Evolutionary conservation across 257 asterid genomes (phyloP).

Genomic region (Primulina tabacum): DNA sequence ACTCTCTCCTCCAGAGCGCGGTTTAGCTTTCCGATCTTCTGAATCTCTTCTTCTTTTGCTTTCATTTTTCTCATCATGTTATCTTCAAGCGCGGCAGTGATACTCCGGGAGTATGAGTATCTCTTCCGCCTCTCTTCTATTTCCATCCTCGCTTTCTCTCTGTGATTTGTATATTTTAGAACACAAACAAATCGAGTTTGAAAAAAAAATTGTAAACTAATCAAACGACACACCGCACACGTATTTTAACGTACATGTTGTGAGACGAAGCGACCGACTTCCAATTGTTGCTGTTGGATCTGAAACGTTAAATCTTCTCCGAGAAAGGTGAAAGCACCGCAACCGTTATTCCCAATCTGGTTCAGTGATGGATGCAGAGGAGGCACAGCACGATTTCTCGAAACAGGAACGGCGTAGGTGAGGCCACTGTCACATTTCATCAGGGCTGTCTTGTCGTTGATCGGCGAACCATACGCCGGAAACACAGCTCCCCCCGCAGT

Average conservation of each 20-base stretch:
- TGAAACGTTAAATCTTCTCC: constrained; percentile 31
- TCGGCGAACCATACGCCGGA: constrained; percentile 22
- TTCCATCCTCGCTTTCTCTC: constrained; percentile 13
- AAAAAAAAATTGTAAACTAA: neutral
- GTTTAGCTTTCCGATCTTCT: constrained; percentile 10
- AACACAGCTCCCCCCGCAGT: constrained; percentile 22
- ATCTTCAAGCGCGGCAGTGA: constrained; percentile 2
- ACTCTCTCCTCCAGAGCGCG: constrained; percentile 13
- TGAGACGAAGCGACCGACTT: constrained; percentile 28
- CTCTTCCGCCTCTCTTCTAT: constrained; percentile 13
- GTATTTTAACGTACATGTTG: constrained; percentile 27
- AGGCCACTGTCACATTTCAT: constrained; percentile 16
- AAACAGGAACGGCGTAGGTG: constrained; percentile 19
- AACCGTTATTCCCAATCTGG: constrained; percentile 15
- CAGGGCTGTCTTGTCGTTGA: constrained; percentile 18
- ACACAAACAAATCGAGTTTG: neutral
- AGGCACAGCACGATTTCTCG: constrained; percentile 24
- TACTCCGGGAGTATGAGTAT: constrained; percentile 1
- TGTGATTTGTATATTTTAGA: neutral
- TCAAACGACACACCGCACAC: too few relatives aligned
- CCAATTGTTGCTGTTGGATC: constrained; percentile 30
- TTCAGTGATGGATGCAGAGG: constrained; percentile 20
- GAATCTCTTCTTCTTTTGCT: constrained; percentile 18
- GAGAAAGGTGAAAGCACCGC: constrained; percentile 28
- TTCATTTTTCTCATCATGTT: neutral